phyloP scores from a whole-genome alignment of 129 eudicot species.

The Pulicaria dysenterica region DNA sequence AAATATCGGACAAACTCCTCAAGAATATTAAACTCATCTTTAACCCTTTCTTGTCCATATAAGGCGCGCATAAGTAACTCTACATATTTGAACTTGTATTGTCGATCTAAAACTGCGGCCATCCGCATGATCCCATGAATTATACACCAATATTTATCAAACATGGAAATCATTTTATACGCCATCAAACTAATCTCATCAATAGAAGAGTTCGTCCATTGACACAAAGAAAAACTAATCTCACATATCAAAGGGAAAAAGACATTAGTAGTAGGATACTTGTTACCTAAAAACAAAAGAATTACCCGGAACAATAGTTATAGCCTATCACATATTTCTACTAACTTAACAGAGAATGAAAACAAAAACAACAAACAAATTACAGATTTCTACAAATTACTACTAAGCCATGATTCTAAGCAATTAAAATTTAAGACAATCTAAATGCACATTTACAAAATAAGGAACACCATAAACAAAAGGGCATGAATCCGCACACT shows the following conservation, averaged over 20 bases:
- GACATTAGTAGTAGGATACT: not conserved
- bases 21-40: not conserved
- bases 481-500: too few species aligned
- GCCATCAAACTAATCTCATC: not conserved
- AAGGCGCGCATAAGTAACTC: not conserved
- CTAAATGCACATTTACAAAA: too few species aligned
- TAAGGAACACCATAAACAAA: too few species aligned
- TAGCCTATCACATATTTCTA: too few species aligned
- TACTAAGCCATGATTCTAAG: too few species aligned
- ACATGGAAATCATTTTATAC: not conserved
- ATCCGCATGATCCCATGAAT: not conserved
- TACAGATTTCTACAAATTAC: too few species aligned
- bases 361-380: too few species aligned
- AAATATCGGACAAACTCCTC: too few species aligned
- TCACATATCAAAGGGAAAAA: not conserved
- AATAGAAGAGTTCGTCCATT: not conserved
- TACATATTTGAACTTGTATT: not conserved
- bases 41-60: not conserved
- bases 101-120: not conserved
- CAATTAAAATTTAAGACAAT: too few species aligned
- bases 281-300: too few species aligned
- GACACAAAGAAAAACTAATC: not conserved
- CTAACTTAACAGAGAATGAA: too few species aligned
- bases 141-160: not conserved
- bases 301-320: too few species aligned